Evolutionary conservation across 2,329 filamentous ascomycete species (phyloP).

Genomic region (Fusarium sp.): DNA sequence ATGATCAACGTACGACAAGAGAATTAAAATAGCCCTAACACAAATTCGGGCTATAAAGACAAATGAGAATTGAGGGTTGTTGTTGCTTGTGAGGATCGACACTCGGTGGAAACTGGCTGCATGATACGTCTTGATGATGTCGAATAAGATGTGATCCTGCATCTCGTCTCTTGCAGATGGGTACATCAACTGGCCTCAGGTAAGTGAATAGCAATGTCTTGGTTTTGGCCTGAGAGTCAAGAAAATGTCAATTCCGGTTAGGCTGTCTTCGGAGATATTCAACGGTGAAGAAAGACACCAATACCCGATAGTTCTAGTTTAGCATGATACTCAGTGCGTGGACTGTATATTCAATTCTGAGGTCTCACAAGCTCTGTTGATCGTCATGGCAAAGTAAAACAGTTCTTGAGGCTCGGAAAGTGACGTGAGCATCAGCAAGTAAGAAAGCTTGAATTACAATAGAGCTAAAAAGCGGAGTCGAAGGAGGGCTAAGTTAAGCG

Average conservation of each 20-base stretch:
- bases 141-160: not conserved
- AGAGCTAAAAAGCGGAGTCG: slow-evolving; percentile 26
- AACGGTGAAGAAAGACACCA: not conserved
- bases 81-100: slow-evolving; percentile 20
- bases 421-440: slow-evolving; percentile 29
- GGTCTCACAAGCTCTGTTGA: slow-evolving; percentile 1
- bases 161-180: not conserved
- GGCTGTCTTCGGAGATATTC: not conserved
- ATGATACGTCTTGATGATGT: not conserved
- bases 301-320: not conserved
- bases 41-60: not conserved
- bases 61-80: slow-evolving; percentile 15
- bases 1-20: not conserved
- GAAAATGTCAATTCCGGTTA: not conserved
- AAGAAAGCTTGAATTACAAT: slow-evolving; percentile 17
- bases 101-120: slow-evolving; percentile 11
- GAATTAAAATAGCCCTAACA: too few species aligned
- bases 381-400: not conserved
- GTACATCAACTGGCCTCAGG: not conserved
- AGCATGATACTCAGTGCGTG: not conserved
- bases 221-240: not conserved
- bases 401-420: slow-evolving; percentile 21
- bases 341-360: not conserved
- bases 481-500: slow-evolving; percentile 3
- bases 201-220: not conserved